phyloP scores from a whole-genome alignment of 1,139 yeast species.

The Scheffersomyces stambukii region DNA sequence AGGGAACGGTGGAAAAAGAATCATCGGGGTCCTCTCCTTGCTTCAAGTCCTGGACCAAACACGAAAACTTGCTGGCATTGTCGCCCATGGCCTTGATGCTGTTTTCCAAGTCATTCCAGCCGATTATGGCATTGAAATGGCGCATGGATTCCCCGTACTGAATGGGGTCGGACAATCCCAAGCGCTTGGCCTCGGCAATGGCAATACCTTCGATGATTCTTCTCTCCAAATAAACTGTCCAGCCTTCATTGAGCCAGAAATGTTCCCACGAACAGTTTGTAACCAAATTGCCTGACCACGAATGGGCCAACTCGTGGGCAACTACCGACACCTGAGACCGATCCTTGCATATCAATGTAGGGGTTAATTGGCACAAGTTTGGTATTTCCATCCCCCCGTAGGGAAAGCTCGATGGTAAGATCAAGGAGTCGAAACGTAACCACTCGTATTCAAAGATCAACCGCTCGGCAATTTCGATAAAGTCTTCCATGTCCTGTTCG shows the following conservation, averaged over 20 bases:
- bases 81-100: constrained; percentile 61
- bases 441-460: constrained; percentile 83
- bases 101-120: constrained; percentile 78
- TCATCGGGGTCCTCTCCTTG: constrained; percentile 80
- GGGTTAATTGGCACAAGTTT: constrained; percentile 86
- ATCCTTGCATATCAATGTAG: constrained; percentile 83
- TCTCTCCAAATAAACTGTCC: constrained; percentile 92
- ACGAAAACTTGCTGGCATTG: constrained; percentile 51
- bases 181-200: constrained; percentile 6
- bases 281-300: constrained; percentile 89
- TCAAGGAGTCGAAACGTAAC: constrained; percentile 76
- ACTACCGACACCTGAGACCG: constrained; percentile 82
- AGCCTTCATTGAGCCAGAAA: constrained; percentile 93
- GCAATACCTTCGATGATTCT: constrained; percentile 65
- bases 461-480: constrained; percentile 74
- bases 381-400: constrained; percentile 98
- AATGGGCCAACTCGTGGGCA: constrained; percentile 90
- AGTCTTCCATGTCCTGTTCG: constrained; percentile 72
- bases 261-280: constrained; percentile 92
- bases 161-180: constrained; percentile 5
- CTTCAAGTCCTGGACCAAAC: constrained; percentile 65
- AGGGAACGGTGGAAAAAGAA: constrained; percentile 82
- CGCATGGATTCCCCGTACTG: constrained; percentile 69
- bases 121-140: constrained; percentile 80
- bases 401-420: constrained; percentile 82